Evolutionary conservation across 2,329 filamentous ascomycete species (phyloP).

Genomic region (Xylariomycetidae sp.): DNA sequence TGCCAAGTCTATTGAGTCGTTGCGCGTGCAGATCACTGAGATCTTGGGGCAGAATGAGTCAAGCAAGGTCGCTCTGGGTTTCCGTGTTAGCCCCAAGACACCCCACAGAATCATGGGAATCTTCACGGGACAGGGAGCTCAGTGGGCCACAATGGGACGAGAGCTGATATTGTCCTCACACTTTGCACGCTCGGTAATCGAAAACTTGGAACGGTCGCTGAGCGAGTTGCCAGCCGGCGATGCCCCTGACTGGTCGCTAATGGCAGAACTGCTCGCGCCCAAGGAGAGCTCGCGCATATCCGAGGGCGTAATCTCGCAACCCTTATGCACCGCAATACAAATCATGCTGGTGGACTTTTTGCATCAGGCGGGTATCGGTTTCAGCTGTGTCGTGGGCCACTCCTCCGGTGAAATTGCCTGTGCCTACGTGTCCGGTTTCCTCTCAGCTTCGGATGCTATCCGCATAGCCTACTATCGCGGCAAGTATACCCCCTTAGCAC

Average conservation of each 20-base stretch:
- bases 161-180: constrained; percentile 12
- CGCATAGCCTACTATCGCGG: constrained; percentile 29
- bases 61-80: background rate
- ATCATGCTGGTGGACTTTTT: constrained; percentile 32
- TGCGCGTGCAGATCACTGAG: background rate
- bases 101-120: constrained; percentile 14
- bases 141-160: constrained; percentile 23
- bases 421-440: constrained; percentile 15
- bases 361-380: constrained; percentile 11
- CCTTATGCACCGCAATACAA: constrained; percentile 35
- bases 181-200: constrained; percentile 8
- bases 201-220: constrained; percentile 12
- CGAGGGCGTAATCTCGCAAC: constrained; percentile 16
- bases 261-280: constrained; percentile 9
- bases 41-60: constrained; percentile 1
- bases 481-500: constrained; percentile 16
- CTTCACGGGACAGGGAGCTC: constrained; percentile 30
- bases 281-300: constrained; percentile 7
- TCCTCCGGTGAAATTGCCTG: constrained; percentile 23
- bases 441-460: constrained; percentile 21
- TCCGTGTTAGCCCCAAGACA: background rate
- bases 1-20: constrained; percentile 1
- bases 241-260: constrained; percentile 13
- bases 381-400: constrained; percentile 23
- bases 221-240: constrained; percentile 10